Evolutionary conservation across 2,329 filamentous ascomycete species (phyloP), one percentile per base, ranked within the genome.

Genomic region (Cadophora luteo-olivacea): DNA sequence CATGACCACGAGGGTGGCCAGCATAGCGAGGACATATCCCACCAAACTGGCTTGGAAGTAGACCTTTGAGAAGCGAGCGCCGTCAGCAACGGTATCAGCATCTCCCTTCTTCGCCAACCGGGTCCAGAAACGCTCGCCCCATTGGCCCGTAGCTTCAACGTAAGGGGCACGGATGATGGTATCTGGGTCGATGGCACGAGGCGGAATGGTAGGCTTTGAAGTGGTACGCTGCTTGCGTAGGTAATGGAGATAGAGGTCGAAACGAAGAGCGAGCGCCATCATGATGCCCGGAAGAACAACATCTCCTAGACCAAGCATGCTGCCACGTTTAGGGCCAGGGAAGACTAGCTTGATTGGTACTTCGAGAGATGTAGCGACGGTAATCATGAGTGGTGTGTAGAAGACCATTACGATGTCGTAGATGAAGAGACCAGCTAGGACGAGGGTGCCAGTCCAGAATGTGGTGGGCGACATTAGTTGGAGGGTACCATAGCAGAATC

Each of bases 371-470:
- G 91, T 97, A 14, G 95, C 96, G 9, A 99, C 92, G 0, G 91
- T 92, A 7, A 94, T 84, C 92, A 96, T 96, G 77, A 92, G 89
- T 0, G 92, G 92, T 0, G 92, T 94, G 78, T 91, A 96, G 77
- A 96, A 96, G 6, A 96, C 92, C 84, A 95, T 94, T 79, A 96
- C 89, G 61, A 99, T 95, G 78, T 99, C 95, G 77, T 99, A 99
- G 76, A 97, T 88, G 82, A 98, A 98, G 0, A 98, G 84, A 0
- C 91, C 92, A 11, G 84, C 82, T 0, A 98, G 84, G 11, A 98
- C 89, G 54, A 94, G 80, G 7, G 91, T 91, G 0, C 93, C 93
- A 0, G 92, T 97, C 65, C 86, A 82, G 77, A 97, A 97, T 0
- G 93, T 95, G 0, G 94, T 97, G 0, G 94, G 94, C 0, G 94